Conservation (phyloP, 805 yeast species). For the Jamesozyma lodderae region DNA sequence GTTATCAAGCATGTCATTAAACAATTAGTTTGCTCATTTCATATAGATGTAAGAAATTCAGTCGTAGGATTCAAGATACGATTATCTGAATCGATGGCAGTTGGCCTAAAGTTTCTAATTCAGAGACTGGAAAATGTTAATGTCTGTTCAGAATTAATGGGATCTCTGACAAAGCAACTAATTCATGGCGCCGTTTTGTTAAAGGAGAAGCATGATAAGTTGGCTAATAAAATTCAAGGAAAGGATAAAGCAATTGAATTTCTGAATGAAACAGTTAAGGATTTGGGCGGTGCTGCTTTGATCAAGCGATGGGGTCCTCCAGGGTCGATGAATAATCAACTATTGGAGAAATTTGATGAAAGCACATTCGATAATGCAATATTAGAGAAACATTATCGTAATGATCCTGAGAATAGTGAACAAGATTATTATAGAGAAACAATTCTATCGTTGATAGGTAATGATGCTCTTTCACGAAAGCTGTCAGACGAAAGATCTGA, state of each 20-base stretch:
- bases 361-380: too few species aligned
- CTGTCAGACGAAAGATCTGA: too few species aligned
- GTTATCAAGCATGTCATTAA: background rate
- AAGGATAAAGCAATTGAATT: conserved; percentile 30
- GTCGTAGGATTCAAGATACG: conserved; percentile 2
- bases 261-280: conserved; percentile 23
- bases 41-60: background rate
- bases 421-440: too few species aligned
- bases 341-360: conserved; percentile 13
- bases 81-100: conserved; percentile 6
- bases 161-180: conserved; percentile 2
- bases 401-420: too few species aligned
- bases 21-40: too few species aligned
- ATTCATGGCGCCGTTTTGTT: background rate
- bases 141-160: background rate
- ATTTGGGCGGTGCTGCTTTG: conserved; percentile 15
- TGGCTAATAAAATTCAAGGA: conserved; percentile 14
- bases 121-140: background rate
- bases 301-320: conserved; percentile 29
- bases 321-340: conserved; percentile 23
- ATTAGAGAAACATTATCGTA: too few species aligned
- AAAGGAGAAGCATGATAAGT: conserved; percentile 5
- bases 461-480: too few species aligned
- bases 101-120: conserved; percentile 2
- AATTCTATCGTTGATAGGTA: too few species aligned